Percentiles rank a stretch among this genome's conserved stretches.
Conservation (phyloP, 768 basidiomycete genomes). For the Leccinum sublutescens region DNA sequence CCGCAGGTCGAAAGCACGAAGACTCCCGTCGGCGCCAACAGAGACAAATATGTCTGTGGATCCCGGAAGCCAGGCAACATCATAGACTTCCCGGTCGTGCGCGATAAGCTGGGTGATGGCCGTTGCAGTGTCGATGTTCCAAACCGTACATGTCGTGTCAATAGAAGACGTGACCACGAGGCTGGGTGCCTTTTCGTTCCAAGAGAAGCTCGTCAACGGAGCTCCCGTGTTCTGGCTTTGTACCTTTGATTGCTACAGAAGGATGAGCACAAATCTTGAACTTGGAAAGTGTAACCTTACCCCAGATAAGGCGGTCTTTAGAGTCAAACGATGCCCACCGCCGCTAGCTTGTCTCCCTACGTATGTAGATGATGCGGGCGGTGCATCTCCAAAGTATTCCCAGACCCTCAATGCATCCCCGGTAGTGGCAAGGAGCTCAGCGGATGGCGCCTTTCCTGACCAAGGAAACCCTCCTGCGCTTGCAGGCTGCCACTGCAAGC, state of each 20-base stretch:
- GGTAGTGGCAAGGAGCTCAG: conserved; percentile 90
- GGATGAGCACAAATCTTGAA: conserved; percentile 9
- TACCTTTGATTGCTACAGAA: conserved; percentile 78
- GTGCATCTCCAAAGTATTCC: conserved; percentile 77
- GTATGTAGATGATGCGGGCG: conserved; percentile 56
- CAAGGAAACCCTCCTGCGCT: conserved; percentile 61
- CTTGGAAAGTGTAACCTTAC: conserved; percentile 45
- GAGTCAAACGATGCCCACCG: conserved; percentile 61
- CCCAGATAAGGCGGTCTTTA: conserved; percentile 79
- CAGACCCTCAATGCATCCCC: conserved; percentile 92
- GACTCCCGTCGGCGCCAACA: conserved; percentile 94
- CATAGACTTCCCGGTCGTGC: conserved; percentile 94
- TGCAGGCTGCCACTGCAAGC: conserved; percentile 89
- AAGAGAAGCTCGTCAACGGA: conserved; percentile 94
- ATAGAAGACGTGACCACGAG: conserved; percentile 96
- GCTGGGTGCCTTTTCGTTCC: conserved; percentile 91
- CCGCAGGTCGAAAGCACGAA: conserved; percentile 95
- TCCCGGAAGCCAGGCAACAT: conserved; percentile 97
- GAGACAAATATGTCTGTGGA: conserved; percentile 98
- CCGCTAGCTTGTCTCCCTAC: conserved; percentile 62
- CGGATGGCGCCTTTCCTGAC: conserved; percentile 61
- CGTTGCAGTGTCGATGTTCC: conserved; percentile 93
- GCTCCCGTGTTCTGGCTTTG: conserved; percentile 82
- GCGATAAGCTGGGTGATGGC: conserved; percentile 98
- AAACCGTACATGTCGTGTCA: conserved; percentile 98